Evolutionary conservation across 805 yeast species (phyloP), one percentile per base, ranked within the genome.

Genomic region (Metschnikowia borealis): DNA sequence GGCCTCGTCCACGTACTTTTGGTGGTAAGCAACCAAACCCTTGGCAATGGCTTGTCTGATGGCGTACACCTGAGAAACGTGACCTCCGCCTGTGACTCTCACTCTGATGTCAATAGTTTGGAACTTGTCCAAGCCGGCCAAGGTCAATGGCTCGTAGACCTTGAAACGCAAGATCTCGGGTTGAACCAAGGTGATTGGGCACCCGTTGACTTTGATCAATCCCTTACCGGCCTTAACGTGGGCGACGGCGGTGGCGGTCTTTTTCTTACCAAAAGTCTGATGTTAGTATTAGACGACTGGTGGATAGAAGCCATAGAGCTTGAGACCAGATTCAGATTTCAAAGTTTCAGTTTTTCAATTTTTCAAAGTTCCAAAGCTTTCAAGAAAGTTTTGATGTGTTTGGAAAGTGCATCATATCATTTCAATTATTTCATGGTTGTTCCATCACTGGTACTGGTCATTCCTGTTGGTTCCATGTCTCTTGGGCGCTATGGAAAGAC

Each of bases 11-110:
- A 94, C 97, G 82, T 77, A 94, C 82, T 94, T 94, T 81, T 95
- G 99, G 81, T 92, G 95, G 90, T 89, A 94, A 75, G 99, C 98
- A 77, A 94, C 88, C 75, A 94, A 85, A 79, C 99, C 99, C 84
- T 94, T 94, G 71, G 99, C 98, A 77, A 94, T 89, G 63, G 99
- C 99, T 78, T 94, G 99, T 85, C 99, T 92, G 81, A 94, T 94
- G 67, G 99, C 99, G 84, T 94, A 94, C 65, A 94, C 96, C 84
- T 94, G 99, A 62, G 98, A 92, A 66, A 92, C 97, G 87, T 94
- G 99, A 83, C 99, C 99, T 90, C 99, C 99, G 80, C 99, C 99
- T 74, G 96, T 84, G 74, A 94, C 98, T 79, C 94, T 86, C 75
- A 94, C 95, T 84, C 98, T 92, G 82, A 94, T 89, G 81, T 94